These are phyloP conservation scores for Aspergillus sp. DNA, from an alignment of 2,329 filamentous ascomycete species.

Conservation along the genomic window DNA sequence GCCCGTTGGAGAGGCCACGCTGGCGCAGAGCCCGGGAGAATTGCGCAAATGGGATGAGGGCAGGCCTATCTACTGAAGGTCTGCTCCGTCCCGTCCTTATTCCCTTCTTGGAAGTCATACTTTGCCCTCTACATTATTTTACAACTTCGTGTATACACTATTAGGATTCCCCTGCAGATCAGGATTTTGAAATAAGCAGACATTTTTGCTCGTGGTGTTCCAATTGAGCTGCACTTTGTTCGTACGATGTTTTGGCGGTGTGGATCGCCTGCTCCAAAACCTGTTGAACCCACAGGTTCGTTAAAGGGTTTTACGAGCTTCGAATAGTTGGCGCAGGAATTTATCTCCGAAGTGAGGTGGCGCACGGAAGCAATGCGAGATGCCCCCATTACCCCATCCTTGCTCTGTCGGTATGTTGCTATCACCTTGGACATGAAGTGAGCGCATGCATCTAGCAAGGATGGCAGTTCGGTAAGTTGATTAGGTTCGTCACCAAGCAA, in stretches of 20 bases:
- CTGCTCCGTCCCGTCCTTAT: neutral
- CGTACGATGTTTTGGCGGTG: neutral
- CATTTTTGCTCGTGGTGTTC: neutral
- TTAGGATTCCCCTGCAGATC: conserved; percentile 1
- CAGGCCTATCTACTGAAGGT: conserved; percentile 42
- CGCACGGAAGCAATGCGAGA: too few relatives aligned
- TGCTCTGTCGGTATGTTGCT: neutral
- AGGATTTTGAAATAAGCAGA: neutral
- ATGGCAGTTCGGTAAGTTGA: too few relatives aligned
- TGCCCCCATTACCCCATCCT: neutral
- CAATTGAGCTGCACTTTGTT: neutral
- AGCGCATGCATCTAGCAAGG: neutral
- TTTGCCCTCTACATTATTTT: conserved; percentile 4
- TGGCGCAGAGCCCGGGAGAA: conserved; percentile 29
- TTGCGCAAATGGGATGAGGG: conserved; percentile 46
- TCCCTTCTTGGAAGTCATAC: neutral
- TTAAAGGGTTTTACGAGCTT: neutral
- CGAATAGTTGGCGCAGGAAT: neutral
- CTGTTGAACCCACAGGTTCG: neutral
- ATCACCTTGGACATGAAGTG: neutral
- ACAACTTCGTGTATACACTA: neutral
- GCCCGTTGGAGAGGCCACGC: conserved; percentile 18
- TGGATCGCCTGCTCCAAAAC: neutral
- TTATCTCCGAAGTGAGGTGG: neutral
- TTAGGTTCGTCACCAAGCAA: neutral